A percentile compares a stretch with the other conserved stretches of the same genome.
Conservation (phyloP, 179 eudicot genomes). For the Silene coronaria region DNA sequence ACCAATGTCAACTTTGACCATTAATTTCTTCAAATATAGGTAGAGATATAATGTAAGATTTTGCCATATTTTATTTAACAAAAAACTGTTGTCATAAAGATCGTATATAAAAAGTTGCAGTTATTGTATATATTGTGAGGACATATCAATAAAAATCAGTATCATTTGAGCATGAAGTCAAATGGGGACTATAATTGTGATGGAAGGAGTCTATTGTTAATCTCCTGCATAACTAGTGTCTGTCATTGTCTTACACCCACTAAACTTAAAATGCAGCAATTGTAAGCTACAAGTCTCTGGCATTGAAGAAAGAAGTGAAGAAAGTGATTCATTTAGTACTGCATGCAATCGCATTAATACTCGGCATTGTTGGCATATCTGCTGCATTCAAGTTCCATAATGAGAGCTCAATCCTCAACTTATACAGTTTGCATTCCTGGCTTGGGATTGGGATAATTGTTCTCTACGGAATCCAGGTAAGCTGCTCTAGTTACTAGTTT, state of each 20-base stretch:
- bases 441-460: conserved; percentile 68
- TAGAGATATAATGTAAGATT: neutral
- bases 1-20: neutral
- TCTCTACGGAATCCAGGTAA: conserved; percentile 87
- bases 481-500: neutral
- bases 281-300: conserved; percentile 58
- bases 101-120: no score
- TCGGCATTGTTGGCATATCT: conserved; percentile 71
- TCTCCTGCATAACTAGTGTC: neutral
- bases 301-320: conserved; percentile 56
- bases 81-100: neutral
- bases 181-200: no score
- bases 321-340: conserved; percentile 58
- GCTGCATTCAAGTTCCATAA: conserved; percentile 88
- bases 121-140: no score
- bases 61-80: neutral
- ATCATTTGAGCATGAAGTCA: no score
- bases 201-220: neutral
- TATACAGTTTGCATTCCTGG: conserved; percentile 96
- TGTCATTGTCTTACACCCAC: neutral
- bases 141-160: no score
- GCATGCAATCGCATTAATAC: conserved; percentile 67
- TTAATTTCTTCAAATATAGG: no score
- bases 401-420: conserved; percentile 63
- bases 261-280: conserved; percentile 43